A percentile compares a stretch with the other conserved stretches of the same genome.
phyloP scores from a whole-genome alignment of 257 asterid genomes.

The Solanum pinnatisectum region DNA sequence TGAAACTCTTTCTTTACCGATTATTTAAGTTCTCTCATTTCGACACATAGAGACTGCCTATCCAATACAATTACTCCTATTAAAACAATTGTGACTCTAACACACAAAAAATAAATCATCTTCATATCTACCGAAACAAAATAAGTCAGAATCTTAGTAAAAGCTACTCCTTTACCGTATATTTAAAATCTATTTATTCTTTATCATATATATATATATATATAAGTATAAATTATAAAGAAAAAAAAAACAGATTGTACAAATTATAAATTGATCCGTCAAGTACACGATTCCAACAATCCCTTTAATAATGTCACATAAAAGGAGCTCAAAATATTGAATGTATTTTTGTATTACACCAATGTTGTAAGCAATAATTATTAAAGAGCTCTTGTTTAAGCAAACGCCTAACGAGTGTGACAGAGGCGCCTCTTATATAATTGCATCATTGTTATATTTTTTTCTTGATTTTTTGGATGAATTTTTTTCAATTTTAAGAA shows the following conservation, averaged over 20 bases:
- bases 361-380: neutral
- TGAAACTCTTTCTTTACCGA: too few species aligned
- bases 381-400: neutral
- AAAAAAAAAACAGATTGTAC: neutral
- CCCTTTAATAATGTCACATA: neutral
- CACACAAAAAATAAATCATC: neutral
- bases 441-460: neutral
- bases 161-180: neutral
- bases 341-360: neutral
- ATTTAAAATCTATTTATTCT: too few species aligned
- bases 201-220: too few species aligned
- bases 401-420: neutral
- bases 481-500: neutral
- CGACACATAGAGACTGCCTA: rapidly evolving
- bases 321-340: neutral
- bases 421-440: neutral
- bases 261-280: neutral
- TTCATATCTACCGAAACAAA: too few species aligned
- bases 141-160: too few species aligned
- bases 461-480: neutral
- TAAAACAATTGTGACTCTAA: neutral
- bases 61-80: neutral
- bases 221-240: too few species aligned
- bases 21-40: neutral
- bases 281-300: neutral